phyloP scores from a whole-genome alignment of 169 alveolate genomes.

The Prorocentrum cordatum region DNA sequence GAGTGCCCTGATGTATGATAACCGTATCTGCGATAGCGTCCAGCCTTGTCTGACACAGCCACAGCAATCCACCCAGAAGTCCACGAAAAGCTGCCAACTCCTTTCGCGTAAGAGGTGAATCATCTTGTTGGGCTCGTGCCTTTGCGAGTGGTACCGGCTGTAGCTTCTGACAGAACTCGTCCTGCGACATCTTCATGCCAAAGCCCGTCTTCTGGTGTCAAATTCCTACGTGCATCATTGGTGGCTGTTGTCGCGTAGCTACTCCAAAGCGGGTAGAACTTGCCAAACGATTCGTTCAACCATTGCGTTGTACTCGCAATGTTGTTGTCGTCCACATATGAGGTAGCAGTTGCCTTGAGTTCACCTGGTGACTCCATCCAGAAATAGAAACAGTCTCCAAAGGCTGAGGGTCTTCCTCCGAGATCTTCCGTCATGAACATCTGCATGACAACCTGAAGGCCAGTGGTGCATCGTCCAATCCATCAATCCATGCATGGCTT shows the following conservation, averaged over 20 bases:
- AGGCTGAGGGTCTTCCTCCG: neutral
- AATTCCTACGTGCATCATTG: neutral
- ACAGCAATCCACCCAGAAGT: neutral
- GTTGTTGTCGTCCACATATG: conserved; percentile 9
- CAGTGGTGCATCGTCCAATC: conserved; percentile 1
- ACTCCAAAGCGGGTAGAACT: neutral
- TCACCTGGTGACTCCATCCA: neutral
- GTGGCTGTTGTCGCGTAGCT: neutral
- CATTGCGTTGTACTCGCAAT: neutral
- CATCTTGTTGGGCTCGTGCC: neutral
- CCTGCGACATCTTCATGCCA: neutral
- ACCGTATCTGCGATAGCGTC: neutral
- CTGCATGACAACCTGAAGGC: neutral
- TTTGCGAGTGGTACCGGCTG: neutral
- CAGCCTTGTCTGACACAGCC: neutral
- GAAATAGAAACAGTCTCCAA: neutral
- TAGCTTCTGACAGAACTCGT: neutral
- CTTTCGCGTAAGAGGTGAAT: neutral
- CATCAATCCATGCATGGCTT: conserved; percentile 11
- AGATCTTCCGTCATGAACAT: neutral
- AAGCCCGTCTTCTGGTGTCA: neutral
- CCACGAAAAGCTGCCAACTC: neutral
- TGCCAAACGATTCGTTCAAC: neutral
- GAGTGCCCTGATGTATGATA: no score
- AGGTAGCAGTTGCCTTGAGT: neutral